Evolutionary conservation across 768 basidiomycete species (phyloP), one percentile per base, ranked within the genome.

Genomic region (Boletellus emodensis): DNA sequence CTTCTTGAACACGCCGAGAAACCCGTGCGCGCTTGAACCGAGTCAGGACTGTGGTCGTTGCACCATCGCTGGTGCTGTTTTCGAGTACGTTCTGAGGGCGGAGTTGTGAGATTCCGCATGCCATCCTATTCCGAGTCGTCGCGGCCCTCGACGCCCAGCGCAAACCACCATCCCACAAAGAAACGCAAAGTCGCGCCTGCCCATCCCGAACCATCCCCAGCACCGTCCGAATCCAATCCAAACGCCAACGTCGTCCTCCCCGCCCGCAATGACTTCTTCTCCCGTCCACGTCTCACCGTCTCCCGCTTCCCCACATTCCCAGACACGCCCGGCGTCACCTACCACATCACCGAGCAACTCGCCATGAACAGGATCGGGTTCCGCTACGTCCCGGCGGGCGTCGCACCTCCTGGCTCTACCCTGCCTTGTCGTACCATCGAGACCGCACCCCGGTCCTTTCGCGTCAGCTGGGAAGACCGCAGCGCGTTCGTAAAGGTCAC

Each of bases 381-480:
- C 58, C 84, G 90, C 39, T 92, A 92, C 55, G 75, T 81, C 10
- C 89, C 90, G 22, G 89, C 89, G 0, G 89, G 90, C 42, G 82
- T 90, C 56, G 77, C 80, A 20, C 78, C 77, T 0, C 75, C 74
- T 9, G 83, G 82, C 14, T 76, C 76, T 49, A 69, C 74, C 9
- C 63, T 80, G 12, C 77, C 86, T 13, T 92, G 87, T 61, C 81
- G 89, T 13, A 87, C 87, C 3, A 91, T 93, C 60, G 90, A 93
- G 70, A 84, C 81, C 60, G 77, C 78, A 14, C 93, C 93, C 0
- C 75, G 79, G 1, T 67, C 70, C 5, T 85, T 77, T 64, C 79
- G 91, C 43, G 80, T 92, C 52, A 85, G 86, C 62, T 95, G 93
- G 93, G 92, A 94, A 66, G 93, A 96, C 67, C 82, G 94, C 20